These are phyloP conservation scores for Fusarium sp. DNA, from an alignment of 2,329 filamentous ascomycete genomes.

Conservation along the genomic window DNA sequence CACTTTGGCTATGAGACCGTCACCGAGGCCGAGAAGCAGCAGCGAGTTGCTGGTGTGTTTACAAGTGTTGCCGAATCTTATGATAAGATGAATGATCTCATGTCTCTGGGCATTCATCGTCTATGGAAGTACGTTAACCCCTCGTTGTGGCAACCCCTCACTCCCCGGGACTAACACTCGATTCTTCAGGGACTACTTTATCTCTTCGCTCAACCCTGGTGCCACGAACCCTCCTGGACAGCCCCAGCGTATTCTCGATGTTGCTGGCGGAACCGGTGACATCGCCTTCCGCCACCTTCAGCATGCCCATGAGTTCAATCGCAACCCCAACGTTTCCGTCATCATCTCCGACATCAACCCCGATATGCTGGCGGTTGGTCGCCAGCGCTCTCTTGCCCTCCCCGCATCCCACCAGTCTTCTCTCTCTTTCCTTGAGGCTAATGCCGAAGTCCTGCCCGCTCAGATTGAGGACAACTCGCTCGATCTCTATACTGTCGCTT, in stretches of 20 bases:
- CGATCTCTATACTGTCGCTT: slow-evolving; percentile 96
- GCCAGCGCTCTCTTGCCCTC: slow-evolving; percentile 73
- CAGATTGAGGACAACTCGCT: slow-evolving; percentile 74
- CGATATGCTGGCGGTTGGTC: slow-evolving; percentile 90
- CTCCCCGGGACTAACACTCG: slow-evolving; percentile 17
- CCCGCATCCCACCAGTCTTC: slow-evolving; percentile 63
- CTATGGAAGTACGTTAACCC: slow-evolving; percentile 77
- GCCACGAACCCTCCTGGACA: slow-evolving; percentile 55
- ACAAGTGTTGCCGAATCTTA: slow-evolving; percentile 94
- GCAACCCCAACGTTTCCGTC: slow-evolving; percentile 80
- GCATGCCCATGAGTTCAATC: slow-evolving; percentile 81
- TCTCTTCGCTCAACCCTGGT: slow-evolving; percentile 88
- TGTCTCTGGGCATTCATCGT: slow-evolving; percentile 96
- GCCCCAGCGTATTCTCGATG: slow-evolving; percentile 84
- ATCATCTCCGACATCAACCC: slow-evolving; percentile 97
- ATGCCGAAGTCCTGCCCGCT: slow-evolving; percentile 78
- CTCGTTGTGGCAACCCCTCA: neutral
- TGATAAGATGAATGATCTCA: slow-evolving; percentile 98
- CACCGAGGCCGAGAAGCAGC: slow-evolving; percentile 77
- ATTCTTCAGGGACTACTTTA: slow-evolving; percentile 79
- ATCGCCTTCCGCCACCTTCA: slow-evolving; percentile 97
- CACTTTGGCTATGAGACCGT: slow-evolving; percentile 93
- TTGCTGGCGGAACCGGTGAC: slow-evolving; percentile 96
- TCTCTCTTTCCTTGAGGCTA: slow-evolving; percentile 85
- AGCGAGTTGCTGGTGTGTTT: slow-evolving; percentile 84